Percentiles rank a stretch among this genome's conserved stretches.
Evolutionary conservation across 108 stramenopile genomes (phyloP).

Genomic region (Pseudonitzschia delicatissima): DNA sequence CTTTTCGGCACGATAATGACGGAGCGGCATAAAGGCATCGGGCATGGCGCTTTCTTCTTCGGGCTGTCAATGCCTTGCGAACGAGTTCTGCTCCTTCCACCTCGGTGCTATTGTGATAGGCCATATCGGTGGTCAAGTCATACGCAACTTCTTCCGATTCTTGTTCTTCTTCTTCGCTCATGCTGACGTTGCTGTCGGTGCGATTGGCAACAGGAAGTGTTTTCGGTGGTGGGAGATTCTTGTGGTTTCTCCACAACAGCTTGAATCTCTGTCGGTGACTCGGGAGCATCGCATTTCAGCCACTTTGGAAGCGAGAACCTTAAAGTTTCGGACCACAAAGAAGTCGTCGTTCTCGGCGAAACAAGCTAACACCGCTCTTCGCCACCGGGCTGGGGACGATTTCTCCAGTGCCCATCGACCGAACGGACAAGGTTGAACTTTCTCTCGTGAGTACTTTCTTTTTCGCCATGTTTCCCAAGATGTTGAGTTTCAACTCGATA

Average conservation of each 20-base stretch:
- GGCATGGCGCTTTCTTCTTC: slow-evolving; percentile 51
- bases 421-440: slow-evolving; percentile 1
- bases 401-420: background rate
- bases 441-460: too few relatives aligned
- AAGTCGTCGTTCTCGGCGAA: background rate
- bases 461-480: too few relatives aligned
- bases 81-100: slow-evolving; percentile 42
- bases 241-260: background rate
- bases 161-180: background rate
- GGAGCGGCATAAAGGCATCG: slow-evolving; percentile 71
- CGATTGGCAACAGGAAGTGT: background rate
- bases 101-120: slow-evolving; percentile 36
- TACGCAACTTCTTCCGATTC: slow-evolving; percentile 17
- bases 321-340: slow-evolving; percentile 8
- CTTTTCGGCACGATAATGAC: slow-evolving; percentile 84
- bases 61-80: slow-evolving; percentile 34
- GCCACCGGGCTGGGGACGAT: background rate
- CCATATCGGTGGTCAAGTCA: background rate
- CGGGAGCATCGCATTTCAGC: background rate
- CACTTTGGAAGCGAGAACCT: background rate
- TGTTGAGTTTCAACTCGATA: too few relatives aligned
- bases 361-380: background rate
- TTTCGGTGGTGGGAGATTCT: background rate
- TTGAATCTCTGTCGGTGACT: background rate
- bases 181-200: background rate